These are phyloP conservation scores for Recurvomyces mirabilis DNA, from an alignment of 495 filamentous ascomycete genomes.

Conservation along the genomic window DNA sequence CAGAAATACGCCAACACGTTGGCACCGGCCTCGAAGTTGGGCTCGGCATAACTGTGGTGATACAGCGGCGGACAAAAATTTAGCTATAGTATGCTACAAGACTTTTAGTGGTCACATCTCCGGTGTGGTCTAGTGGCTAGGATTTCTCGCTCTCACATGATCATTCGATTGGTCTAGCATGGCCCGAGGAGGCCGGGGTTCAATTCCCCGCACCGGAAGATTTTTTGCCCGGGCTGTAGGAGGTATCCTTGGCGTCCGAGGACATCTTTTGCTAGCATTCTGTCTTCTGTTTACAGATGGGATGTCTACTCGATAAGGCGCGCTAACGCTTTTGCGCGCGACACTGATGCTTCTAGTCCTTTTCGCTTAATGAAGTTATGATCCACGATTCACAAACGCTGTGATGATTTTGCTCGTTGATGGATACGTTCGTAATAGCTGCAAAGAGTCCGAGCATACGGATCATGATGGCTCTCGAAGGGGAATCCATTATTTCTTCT, in stretches of 20 bases:
- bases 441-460: neutral
- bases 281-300: neutral
- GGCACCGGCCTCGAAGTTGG: no score
- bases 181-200: neutral
- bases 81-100: no score
- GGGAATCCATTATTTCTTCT: neutral
- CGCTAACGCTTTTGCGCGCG: neutral
- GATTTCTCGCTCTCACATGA: neutral
- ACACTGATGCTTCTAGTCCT: no score
- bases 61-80: no score
- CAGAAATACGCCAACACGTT: no score
- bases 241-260: neutral
- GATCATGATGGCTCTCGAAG: neutral
- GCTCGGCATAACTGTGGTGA: no score
- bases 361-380: no score
- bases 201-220: neutral
- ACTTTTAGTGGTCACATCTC: no score
- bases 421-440: no score
- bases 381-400: no score
- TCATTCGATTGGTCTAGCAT: neutral
- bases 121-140: neutral
- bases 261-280: neutral
- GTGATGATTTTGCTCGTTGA: no score
- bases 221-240: neutral
- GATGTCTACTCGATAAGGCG: neutral